Evolutionary conservation across 208 protist genomes (phyloP), one percentile per base, ranked within the genome.

Genomic region (Crithidia brevicula): DNA sequence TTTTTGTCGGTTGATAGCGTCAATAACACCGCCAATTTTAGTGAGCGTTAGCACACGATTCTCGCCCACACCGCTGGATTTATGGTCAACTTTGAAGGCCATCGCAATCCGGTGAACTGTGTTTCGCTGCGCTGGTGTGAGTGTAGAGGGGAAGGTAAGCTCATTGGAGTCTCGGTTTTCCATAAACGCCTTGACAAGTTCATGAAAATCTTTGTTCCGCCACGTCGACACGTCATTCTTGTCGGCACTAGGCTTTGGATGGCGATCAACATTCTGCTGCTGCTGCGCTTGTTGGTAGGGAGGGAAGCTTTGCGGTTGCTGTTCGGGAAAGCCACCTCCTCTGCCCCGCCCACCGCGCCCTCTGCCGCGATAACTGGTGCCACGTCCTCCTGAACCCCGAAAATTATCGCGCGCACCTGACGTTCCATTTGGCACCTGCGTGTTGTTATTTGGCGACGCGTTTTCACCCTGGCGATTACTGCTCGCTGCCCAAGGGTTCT

Each of bases 141-240:
- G 64, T 7, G 86, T 88, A 38, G 83, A 66, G 4, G 91, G 91
- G 60, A 96, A 90, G 0, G 74, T 67, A 43, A 93, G 67, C 72
- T 93, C 82, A 34, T 66, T 70, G 11, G 78, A 74, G 36, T 72
- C 74, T 38, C 80, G 81, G 63, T 86, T 81, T 28, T 93, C 75
- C 11, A 92, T 77, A 76, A 96, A 96, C 4, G 77, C 86, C 28
- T 81, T 82, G 28, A 96, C 77, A 15, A 96, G 73, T 20, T 74
- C 85, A 61, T 85, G 59, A 49, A 93, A 88, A 42, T 87, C 84
- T 31, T 92, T 93, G 43, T 88, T 78, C 30, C 80, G 69, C 85
- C 86, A 92, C n/a, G 79, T 80, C n/a, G 67, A 68, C 11, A 86
- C 67, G 47, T 86, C 74, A 53, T 87, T 78, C 58, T 79, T 74